Base-by-base conservation (phyloP, 2,329 filamentous ascomycete genomes). In the Biscogniauxia mediterranea region DNA sequence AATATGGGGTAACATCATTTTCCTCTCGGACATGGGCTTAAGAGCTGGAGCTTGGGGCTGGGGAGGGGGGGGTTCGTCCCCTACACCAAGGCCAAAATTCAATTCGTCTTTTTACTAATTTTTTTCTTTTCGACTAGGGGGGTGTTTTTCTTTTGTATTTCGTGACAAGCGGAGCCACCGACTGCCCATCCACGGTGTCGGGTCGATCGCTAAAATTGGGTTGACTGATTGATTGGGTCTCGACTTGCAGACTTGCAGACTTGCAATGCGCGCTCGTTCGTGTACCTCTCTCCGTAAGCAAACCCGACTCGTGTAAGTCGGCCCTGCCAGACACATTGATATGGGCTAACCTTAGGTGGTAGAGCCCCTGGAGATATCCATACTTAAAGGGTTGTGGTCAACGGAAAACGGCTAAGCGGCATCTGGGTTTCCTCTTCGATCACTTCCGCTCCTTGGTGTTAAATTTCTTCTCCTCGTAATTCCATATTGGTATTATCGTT, bases 151-250 rank as follows among this genome's bases (percentile, higher is more conserved):
- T 23, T 23, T 23, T 32, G 28, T 9, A 46, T 46, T 46, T 46
- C 38, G 38, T 42, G 26, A 42, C 25, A 59, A 52, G 52, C 23
- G 55, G 62, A 63, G 61, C 61, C 59, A 62, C 59, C 28, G 32
- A 26, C 55, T 15, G 60, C 55, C 25, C 54, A 56, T 52, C 66
- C 64, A 65, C 60, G 64, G 62, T 56, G 61, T 64, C 60, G 66
- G 66, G 64, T 66, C 59, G 64, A 66, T 68, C 64, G 50, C 57
- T 38, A 20, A 23, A 32, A 38, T 38, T 42, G 54, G 32, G 32
- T 6, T 49, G 32, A 21, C 20, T 56, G 28, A 38, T 42, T 42
- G 54, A 49, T 23, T 25, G 38, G 38, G 54, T 19, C 26, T 54
- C 8, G n/a, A 11, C 19, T 46, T n/a, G n/a, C n/a, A n/a, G n/a